Evolutionary conservation across 2,329 filamentous ascomycete genomes (phyloP).

Genomic region (Lasiodiplodia hormozganensis): DNA sequence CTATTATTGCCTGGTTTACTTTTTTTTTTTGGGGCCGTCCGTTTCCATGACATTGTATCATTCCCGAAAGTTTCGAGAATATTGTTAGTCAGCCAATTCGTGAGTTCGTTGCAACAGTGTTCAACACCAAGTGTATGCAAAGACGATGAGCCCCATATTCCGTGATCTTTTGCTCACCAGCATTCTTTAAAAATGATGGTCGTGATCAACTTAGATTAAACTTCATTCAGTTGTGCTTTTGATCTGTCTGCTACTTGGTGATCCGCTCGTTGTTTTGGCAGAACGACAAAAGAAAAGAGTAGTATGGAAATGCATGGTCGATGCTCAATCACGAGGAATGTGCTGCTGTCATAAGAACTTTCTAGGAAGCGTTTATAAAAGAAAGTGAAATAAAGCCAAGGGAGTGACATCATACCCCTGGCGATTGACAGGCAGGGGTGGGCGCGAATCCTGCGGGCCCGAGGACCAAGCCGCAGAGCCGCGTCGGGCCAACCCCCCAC

Average conservation of each 20-base stretch:
- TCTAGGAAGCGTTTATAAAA: neutral
- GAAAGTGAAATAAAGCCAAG: neutral
- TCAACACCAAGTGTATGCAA: neutral
- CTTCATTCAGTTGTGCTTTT: neutral
- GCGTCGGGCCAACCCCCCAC: neutral
- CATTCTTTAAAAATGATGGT: neutral
- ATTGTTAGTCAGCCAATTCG: neutral
- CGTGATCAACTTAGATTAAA: neutral
- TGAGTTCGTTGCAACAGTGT: neutral
- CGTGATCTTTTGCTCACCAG: neutral
- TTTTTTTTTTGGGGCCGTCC: too few species aligned
- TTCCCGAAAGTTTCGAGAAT: neutral
- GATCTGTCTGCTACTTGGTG: neutral
- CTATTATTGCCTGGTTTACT: too few species aligned
- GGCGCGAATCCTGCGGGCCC: neutral
- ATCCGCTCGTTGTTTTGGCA: neutral
- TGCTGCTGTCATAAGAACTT: too few species aligned
- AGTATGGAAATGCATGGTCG: neutral
- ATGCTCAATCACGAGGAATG: too few species aligned
- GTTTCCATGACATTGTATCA: neutral
- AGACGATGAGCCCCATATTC: neutral
- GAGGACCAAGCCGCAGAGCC: conserved; percentile 17
- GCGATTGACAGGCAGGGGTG: neutral
- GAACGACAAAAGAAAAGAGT: neutral
- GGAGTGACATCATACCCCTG: neutral